A percentile compares a stretch with the other conserved stretches of the same genome.
These are phyloP conservation scores for Oxyria digyna DNA, from an alignment of 148 eudicot genomes.

Conservation along the genomic window DNA sequence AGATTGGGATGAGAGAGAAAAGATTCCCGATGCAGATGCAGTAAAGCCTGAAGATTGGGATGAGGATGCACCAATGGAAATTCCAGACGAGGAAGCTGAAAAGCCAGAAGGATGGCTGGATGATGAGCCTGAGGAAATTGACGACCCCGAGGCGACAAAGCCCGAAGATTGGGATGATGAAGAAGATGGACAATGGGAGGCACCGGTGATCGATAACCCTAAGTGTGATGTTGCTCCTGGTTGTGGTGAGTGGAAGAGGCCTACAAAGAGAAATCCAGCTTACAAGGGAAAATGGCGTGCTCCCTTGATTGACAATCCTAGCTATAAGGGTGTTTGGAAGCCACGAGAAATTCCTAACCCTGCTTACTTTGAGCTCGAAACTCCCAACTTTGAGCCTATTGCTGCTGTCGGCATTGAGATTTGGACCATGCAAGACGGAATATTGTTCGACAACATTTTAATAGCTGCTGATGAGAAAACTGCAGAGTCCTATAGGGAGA, in stretches of 20 bases:
- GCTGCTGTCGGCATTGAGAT: slow-evolving; percentile 96
- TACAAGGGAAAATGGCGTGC: slow-evolving; percentile 93
- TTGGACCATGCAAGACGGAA: slow-evolving; percentile 95
- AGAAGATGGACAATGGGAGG: slow-evolving; percentile 98
- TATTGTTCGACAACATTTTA: slow-evolving; percentile 78
- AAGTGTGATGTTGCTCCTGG: slow-evolving; percentile 85
- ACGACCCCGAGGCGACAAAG: slow-evolving; percentile 86
- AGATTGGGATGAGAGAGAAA: slow-evolving; percentile 92
- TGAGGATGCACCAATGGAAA: slow-evolving; percentile 95
- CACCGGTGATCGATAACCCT: slow-evolving; percentile 84
- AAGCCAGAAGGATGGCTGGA: slow-evolving; percentile 99
- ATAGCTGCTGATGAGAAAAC: slow-evolving; percentile 65
- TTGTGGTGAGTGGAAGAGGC: slow-evolving; percentile 93
- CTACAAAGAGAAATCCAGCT: slow-evolving; percentile 72
- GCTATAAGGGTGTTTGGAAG: slow-evolving; percentile 94
- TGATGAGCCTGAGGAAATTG: slow-evolving; percentile 87
- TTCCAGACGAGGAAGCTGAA: slow-evolving; percentile 74
- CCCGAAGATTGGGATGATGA: slow-evolving; percentile 99
- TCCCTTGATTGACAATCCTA: slow-evolving; percentile 77
- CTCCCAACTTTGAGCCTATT: slow-evolving; percentile 74
- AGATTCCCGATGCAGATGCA: slow-evolving; percentile 62
- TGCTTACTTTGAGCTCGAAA: slow-evolving; percentile 64
- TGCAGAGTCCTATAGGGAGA: slow-evolving; percentile 52
- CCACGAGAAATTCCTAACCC: slow-evolving; percentile 78
- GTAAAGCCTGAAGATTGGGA: slow-evolving; percentile 94